Base-by-base conservation (phyloP, 2,329 filamentous ascomycete species). In the Hypomyces perniciosus region DNA sequence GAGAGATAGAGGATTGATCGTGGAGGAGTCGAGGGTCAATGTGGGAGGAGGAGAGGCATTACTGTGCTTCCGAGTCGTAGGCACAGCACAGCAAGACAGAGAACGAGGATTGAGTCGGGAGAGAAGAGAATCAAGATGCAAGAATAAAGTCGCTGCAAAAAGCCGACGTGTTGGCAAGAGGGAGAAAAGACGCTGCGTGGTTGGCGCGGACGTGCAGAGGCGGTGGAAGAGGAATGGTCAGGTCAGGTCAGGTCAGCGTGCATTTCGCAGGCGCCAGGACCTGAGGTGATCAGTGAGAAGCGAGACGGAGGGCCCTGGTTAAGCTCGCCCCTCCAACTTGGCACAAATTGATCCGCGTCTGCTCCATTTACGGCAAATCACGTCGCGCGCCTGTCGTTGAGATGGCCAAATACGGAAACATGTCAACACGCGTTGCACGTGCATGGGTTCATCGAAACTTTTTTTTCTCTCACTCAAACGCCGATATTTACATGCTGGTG, bases 361-460 rank as follows among this genome's bases (percentile, higher is more conserved):
- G 57, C 54, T 59, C 57, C 54, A 12, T 39, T 46, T 55, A 48
- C 56, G 55, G 42, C 63, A 62, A 67, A 68, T 67, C 61, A 62
- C 54, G 56, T 59, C 61, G 57, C 65, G 65, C 60, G 54, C 56
- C 54, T 59, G 52, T 42, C 54, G 52, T 54, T 57, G 48, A 54
- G 54, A 50, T 55, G 52, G 57, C 64, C 64, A 57, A 58, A 67
- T 65, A 47, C 57, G 63, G 64, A 63, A 68, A 64, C 58, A 62
- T 63, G 61, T 66, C 60, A 65, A 67, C 63, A 66, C 64, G 63
- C 64, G 62, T 62, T 59, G 51, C 61, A 61, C 56, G 59, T 61
- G 50, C 58, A 46, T 50, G 42, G 53, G 52, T 55, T 53, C 56
- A 52, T 58, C 53, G 52, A 56, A 49, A 55, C 33, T 44, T 39